Evolutionary conservation across 2,329 filamentous ascomycete genomes (phyloP), one percentile per base, ranked within the genome.

Genomic region (Xylariaceae sp.): DNA sequence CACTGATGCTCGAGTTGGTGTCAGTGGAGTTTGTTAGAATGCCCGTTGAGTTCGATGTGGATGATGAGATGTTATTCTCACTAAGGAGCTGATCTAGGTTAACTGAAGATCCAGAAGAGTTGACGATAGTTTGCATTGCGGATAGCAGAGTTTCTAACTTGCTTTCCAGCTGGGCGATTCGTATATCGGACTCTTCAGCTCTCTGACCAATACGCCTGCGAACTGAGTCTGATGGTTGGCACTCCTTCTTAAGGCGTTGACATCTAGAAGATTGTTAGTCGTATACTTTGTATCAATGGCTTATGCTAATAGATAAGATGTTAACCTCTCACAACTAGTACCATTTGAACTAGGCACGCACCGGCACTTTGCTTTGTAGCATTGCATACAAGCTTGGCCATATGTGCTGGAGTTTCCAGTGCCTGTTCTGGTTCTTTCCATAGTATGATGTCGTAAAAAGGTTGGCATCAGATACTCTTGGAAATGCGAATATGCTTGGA

Each of bases 151-250:
- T 64, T 21, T 70, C 66, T 43, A 74, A 63, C 44, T 65, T 70
- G 45, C 63, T 62, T 57, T 75, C 72, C 11, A 74, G 64, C 16
- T 67, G 60, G 33, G 70, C 64, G 32, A 74, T 73, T 27, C 67
- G 66, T n/a, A 46, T 58, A 41, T 66, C 61, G 1, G 70, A 68
- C 36, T 62, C 64, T 49, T 66, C 52, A 57, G 63, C 64, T 45
- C 29, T 45, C 9, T 26, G 49, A 5, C 33, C 33, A 32, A n/a
- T 18, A 15, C 69, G 66, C 43, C 60, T 65, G 48, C 71, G 72
- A 55, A 66, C 42, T 20, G 68, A 69, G 15, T 71, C 67, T 26
- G 71, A 70, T 26, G 68, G 64, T 43, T 67, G 59, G 49, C 72
- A 74, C 6, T 56, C 42, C 57, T 71, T 73, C 27, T 61, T 65